A percentile compares a stretch with the other conserved stretches of the same genome.
Evolutionary conservation across 176 grass and related monocot genomes (phyloP).

Genomic region (Oryza officinalis): DNA sequence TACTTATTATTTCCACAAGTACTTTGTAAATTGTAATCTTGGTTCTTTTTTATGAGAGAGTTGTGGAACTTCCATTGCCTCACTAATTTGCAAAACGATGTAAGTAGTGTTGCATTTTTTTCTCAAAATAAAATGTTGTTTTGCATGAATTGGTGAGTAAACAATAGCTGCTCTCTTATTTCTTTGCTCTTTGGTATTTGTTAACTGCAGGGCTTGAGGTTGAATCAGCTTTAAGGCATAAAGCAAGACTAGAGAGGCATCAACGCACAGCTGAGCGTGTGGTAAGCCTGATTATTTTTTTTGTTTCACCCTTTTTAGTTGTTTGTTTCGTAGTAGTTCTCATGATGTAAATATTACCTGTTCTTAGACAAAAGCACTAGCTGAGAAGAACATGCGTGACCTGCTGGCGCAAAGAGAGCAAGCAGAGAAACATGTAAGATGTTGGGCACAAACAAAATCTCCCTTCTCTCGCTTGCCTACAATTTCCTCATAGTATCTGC

Average conservation of each 20-base stretch:
- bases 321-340: not conserved
- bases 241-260: conserved; percentile 93
- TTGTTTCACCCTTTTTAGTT: not conserved
- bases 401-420: conserved; percentile 93
- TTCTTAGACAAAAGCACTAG: conserved; percentile 86
- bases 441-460: conserved; percentile 12
- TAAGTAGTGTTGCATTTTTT: not conserved
- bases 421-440: conserved; percentile 83
- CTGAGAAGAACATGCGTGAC: conserved; percentile 86
- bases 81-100: not conserved
- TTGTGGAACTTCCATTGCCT: not conserved
- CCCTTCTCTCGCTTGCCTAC: not conserved
- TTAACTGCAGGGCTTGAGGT: conserved; percentile 43
- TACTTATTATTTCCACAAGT: conserved; percentile 33
- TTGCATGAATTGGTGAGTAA: conserved; percentile 2
- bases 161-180: not conserved
- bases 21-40: not conserved
- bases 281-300: conserved; percentile 46
- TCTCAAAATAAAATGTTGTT: not conserved
- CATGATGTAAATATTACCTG: not conserved
- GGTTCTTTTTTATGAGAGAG: not conserved
- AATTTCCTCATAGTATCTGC: conserved; percentile 25
- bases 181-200: conserved; percentile 33
- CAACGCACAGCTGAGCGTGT: conserved; percentile 85
- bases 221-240: conserved; percentile 85